These are phyloP conservation scores for Fusarium sp. DNA, from an alignment of 2,329 filamentous ascomycete genomes.

Conservation along the genomic window DNA sequence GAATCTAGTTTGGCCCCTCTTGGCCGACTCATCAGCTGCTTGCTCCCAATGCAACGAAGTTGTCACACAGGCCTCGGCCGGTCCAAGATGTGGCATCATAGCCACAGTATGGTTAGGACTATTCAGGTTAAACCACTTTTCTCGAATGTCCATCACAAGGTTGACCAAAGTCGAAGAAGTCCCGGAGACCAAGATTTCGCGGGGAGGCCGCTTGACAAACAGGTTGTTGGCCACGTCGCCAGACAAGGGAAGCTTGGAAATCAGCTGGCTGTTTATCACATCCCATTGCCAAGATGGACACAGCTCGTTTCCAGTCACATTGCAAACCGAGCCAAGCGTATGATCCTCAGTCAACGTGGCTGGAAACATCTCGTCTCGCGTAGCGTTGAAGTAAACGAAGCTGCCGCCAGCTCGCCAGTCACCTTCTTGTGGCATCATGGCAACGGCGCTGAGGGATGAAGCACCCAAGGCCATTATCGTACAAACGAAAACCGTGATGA, in stretches of 20 bases:
- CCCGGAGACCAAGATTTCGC: slow-evolving; percentile 26
- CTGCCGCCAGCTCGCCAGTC: slow-evolving; percentile 37
- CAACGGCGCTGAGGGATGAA: slow-evolving; percentile 37
- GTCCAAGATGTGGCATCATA: slow-evolving; percentile 35
- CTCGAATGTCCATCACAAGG: slow-evolving; percentile 30
- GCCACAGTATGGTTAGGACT: slow-evolving; percentile 36
- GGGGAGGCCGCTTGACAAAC: slow-evolving; percentile 24
- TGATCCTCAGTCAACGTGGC: slow-evolving; percentile 9
- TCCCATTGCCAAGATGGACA: slow-evolving; percentile 42
- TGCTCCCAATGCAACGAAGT: slow-evolving; percentile 38
- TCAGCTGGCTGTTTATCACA: slow-evolving; percentile 30
- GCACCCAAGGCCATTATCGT: slow-evolving; percentile 34
- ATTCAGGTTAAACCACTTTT: slow-evolving; percentile 28
- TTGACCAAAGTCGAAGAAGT: slow-evolving; percentile 19
- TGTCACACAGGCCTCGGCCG: slow-evolving; percentile 28
- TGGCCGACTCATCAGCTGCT: slow-evolving; percentile 24
- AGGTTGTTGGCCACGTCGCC: slow-evolving; percentile 28
- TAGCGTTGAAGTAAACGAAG: slow-evolving; percentile 32
- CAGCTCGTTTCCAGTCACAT: slow-evolving; percentile 21
- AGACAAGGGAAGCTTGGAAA: slow-evolving; percentile 29
- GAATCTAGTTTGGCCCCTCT: slow-evolving; percentile 21
- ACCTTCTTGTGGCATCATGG: slow-evolving; percentile 40
- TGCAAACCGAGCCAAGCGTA: slow-evolving; percentile 17
- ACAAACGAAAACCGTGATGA: slow-evolving; percentile 22
- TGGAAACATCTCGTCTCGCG: slow-evolving; percentile 29